Evolutionary conservation across 2,329 filamentous ascomycete species (phyloP), one percentile per base, ranked within the genome.

Genomic region (Ceratocystis cacaofunesta): DNA sequence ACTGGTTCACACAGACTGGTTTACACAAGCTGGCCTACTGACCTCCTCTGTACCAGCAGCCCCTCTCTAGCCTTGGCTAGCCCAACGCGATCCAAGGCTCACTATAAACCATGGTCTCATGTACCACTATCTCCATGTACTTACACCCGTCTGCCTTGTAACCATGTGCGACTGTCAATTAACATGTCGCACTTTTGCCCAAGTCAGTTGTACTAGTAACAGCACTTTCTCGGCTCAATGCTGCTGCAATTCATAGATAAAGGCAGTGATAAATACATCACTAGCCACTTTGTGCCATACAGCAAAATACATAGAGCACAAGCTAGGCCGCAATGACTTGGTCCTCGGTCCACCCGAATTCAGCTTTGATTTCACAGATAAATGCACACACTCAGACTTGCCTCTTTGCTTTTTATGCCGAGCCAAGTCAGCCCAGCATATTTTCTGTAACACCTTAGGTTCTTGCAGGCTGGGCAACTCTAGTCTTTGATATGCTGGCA

Each of bases 131-230:
- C 48, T 19, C 2, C 48, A 50, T 50, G 48, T 25, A 50, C 48
- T 36, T 58, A n/a, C 25, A 58, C 55, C 55, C 25, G 55, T 2
- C 7, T n/a, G 55, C 55, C 15, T 15, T 36, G 55, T 36, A 58
- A 30, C 55, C 28, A 30, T 58, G 55, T 58, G 12, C 30, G 55
- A 58, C 55, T 58, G 55, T 36, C 55, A 58, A 17, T 36, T 52
- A 52, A 36, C 55, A 30, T 32, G 30, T 28, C 7, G 55, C 55
- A n/a, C 28, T 58, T 41, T 32, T 30, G 28, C 55, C 8, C 55
- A 58, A 41, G 28, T 58, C 30, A n/a, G 55, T 58, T 32, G 30
- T 36, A 58, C 55, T n/a, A 58, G 55, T 58, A 58, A 58, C 55
- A 58, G 12, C 22, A 15, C 22, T 25, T 52, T 22, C 48, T 15